Evolutionary conservation across 1,284 basidiomycete species (phyloP), one percentile per base, ranked within the genome.

Genomic region (Inonotus obliquus): DNA sequence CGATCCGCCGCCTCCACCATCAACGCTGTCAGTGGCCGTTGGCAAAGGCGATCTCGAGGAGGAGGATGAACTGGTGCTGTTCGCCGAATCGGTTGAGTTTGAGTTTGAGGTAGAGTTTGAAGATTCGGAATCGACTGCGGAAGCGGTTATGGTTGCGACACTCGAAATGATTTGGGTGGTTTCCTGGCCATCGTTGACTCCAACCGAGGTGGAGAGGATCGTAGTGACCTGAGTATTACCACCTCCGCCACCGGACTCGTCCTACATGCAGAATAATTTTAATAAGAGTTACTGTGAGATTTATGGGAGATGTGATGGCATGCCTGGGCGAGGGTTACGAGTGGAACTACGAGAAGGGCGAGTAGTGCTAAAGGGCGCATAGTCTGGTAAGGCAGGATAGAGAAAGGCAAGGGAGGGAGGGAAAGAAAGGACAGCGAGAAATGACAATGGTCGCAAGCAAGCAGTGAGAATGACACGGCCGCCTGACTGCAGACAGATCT

Each of bases 1-100:
- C 13, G 73, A 71, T 9, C 71, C 72, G 17, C 74, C 74, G 38
- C 84, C 81, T 49, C 79, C 86, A 39, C 79, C 86, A 35, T 79
- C 70, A 32, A 87, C 73, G 59, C 74, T 69, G 23, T 81, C 71
- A 1, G 83, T 73, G 1, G 86, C 87, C 5, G 86, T 87, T 2
- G 86, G 81, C 13, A 83, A 74, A 60, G 65, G 71, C 35, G 67
- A 66, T 1, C 80, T 71, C 2, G 66, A 62, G 2, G 76, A 72
- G 0, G 74, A 73, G 1, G 41, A 44, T 14, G 77, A 51, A n/a
- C 45, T 47, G 2, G 41, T 58, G n/a, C 49, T 54, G 35, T 63
- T 63, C 2, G 57, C 61, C 14, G 51, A 53, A 13, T 32, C 21
- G 1, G 63, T 57, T 11, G 52, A 35, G 67, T 64, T 60, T 60